phyloP scores from a whole-genome alignment of 345 rosid species.

The Lepidium africanum region DNA sequence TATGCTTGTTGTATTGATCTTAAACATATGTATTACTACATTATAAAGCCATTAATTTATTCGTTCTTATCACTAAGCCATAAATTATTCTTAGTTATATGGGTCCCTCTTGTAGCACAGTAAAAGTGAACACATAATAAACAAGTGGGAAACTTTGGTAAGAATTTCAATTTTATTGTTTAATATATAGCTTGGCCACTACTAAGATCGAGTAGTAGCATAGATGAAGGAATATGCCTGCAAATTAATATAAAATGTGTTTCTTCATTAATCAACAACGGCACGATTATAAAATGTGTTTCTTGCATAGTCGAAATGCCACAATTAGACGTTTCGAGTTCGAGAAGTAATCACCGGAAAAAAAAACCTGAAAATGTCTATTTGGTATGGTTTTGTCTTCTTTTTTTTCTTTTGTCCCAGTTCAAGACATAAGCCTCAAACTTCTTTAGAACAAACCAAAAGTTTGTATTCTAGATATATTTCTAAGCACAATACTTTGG shows the following conservation, averaged over 20 bases:
- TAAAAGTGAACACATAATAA: constrained; percentile 11
- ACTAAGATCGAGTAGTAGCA: constrained; percentile 16
- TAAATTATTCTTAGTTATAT: background rate
- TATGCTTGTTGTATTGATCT: no score
- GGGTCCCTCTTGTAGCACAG: background rate
- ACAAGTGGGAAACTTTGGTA: constrained; percentile 13
- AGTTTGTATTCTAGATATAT: no score
- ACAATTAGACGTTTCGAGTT: no score
- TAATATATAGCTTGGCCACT: background rate
- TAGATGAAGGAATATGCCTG: constrained; percentile 19
- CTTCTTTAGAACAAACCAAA: background rate
- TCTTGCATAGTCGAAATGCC: no score
- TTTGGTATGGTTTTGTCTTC: no score
- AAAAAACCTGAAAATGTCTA: no score
- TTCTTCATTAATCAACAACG: background rate
- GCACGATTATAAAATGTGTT: background rate
- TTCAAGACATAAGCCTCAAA: no score
- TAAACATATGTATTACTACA: no score
- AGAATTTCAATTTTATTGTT: background rate
- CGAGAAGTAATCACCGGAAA: no score
- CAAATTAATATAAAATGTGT: background rate
- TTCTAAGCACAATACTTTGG: no score
- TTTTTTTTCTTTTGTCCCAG: no score
- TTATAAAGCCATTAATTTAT: background rate
- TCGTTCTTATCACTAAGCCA: constrained; percentile 1